Percentiles rank a stretch among this genome's conserved stretches.
These are phyloP conservation scores for Talaromyces marneffei DNA, from an alignment of 2,329 filamentous ascomycete species.

Conservation along the genomic window DNA sequence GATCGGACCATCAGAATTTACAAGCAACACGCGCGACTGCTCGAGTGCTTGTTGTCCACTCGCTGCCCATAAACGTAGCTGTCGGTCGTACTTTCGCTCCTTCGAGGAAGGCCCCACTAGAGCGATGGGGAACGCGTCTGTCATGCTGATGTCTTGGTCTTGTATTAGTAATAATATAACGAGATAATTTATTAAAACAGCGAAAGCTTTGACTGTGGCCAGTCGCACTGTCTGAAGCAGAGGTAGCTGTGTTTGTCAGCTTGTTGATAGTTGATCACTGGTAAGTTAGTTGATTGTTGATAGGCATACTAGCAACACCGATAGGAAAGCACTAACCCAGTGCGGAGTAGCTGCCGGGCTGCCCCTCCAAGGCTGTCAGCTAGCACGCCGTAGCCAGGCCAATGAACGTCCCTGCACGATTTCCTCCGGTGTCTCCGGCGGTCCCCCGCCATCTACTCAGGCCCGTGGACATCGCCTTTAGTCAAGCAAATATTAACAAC, in stretches of 20 bases:
- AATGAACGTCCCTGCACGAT: not conserved
- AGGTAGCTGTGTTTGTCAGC: not conserved
- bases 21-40: slow-evolving; percentile 79
- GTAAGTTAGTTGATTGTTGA: too few relatives aligned
- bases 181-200: not conserved
- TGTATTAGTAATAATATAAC: not conserved
- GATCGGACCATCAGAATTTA: slow-evolving; percentile 60
- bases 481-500: not conserved
- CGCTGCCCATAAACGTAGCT: slow-evolving; percentile 91
- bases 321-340: not conserved
- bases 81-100: slow-evolving; percentile 82
- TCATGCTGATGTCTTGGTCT: slow-evolving; percentile 22
- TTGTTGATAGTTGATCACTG: not conserved
- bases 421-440: slow-evolving; percentile 1
- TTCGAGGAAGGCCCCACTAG: slow-evolving; percentile 51
- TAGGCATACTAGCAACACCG: too few relatives aligned
- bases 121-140: slow-evolving; percentile 31
- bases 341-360: not conserved
- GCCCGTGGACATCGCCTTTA: not conserved
- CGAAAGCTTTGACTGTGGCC: not conserved
- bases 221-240: not conserved
- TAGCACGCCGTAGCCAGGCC: too few relatives aligned
- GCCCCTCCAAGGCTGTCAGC: not conserved
- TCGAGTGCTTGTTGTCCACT: slow-evolving; percentile 86
- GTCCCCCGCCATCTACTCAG: not conserved